These are phyloP conservation scores for Suhomyces guaymorum DNA, from an alignment of 1,139 yeast genomes.

Conservation along the genomic window DNA sequence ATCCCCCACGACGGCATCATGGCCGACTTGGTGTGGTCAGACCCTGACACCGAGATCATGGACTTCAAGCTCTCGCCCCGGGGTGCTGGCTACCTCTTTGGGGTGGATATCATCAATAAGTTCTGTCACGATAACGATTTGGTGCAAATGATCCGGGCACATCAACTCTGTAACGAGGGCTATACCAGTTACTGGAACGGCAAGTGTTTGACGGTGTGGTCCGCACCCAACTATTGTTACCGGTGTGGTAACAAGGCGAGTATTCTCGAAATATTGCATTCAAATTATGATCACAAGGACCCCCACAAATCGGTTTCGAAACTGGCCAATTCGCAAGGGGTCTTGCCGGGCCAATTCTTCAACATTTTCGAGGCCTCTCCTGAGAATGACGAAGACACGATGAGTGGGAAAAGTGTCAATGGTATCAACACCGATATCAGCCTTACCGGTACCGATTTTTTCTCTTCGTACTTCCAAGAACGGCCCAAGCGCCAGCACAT, in stretches of 20 bases:
- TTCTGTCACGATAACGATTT: slow-evolving; percentile 77
- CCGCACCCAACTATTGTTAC: slow-evolving; percentile 97
- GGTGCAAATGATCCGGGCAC: slow-evolving; percentile 87
- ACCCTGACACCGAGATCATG: slow-evolving; percentile 84
- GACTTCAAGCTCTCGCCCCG: slow-evolving; percentile 90
- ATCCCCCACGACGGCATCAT: slow-evolving; percentile 98
- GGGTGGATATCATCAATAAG: slow-evolving; percentile 84
- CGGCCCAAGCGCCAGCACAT: slow-evolving; percentile 23
- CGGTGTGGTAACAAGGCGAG: slow-evolving; percentile 97
- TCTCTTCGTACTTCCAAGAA: slow-evolving; percentile 29
- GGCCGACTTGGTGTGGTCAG: slow-evolving; percentile 99
- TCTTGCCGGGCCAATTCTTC: slow-evolving; percentile 58
- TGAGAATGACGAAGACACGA: slow-evolving; percentile 60
- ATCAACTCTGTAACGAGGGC: slow-evolving; percentile 95
- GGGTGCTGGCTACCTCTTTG: slow-evolving; percentile 98
- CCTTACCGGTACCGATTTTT: slow-evolving; percentile 20
- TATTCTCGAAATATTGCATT: slow-evolving; percentile 67
- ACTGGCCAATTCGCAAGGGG: slow-evolving; percentile 28
- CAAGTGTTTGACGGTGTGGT: slow-evolving; percentile 93
- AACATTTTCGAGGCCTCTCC: slow-evolving; percentile 98
- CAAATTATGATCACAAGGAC: slow-evolving; percentile 29
- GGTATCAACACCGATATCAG: slow-evolving; percentile 28
- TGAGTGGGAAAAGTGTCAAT: slow-evolving; percentile 44
- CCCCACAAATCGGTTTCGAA: no score
- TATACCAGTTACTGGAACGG: slow-evolving; percentile 91